Conservation (phyloP, 1,139 yeast species). For the Pichia terricola region DNA sequence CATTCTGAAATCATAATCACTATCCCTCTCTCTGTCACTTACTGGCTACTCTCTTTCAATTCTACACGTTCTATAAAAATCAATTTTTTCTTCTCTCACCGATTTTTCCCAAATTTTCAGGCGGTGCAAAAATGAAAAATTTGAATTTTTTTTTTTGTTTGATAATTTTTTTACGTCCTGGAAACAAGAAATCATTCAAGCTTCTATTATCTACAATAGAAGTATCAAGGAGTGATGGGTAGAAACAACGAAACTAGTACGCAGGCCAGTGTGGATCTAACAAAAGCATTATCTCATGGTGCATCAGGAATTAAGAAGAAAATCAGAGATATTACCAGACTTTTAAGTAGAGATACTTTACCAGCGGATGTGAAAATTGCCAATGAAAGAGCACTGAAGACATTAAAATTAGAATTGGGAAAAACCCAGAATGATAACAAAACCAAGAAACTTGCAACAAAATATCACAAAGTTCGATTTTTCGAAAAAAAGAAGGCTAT, state of each 20-base stretch:
- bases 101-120: slow-evolving; percentile 1
- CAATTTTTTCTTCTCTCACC: no score
- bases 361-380: slow-evolving; percentile 61
- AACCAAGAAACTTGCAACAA: slow-evolving; percentile 55
- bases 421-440: slow-evolving; percentile 41
- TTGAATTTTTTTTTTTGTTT: neutral
- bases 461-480: slow-evolving; percentile 90
- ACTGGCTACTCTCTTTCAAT: no score
- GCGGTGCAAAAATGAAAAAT: slow-evolving; percentile 2
- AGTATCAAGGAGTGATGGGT: neutral
- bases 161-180: neutral
- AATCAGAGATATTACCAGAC: slow-evolving; percentile 76
- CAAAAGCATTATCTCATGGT: slow-evolving; percentile 22
- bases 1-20: no score
- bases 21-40: no score
- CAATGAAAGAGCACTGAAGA: slow-evolving; percentile 78
- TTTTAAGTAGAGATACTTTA: slow-evolving; percentile 48
- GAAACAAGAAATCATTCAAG: no score
- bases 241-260: neutral
- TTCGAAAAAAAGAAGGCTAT: slow-evolving; percentile 85
- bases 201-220: no score
- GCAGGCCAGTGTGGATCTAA: slow-evolving; percentile 13
- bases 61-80: no score
- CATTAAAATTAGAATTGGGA: slow-evolving; percentile 57
- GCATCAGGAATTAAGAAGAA: slow-evolving; percentile 60